Evolutionary conservation across 768 basidiomycete species (phyloP), one percentile per base, ranked within the genome.

Genomic region (Leccinellum luteum): DNA sequence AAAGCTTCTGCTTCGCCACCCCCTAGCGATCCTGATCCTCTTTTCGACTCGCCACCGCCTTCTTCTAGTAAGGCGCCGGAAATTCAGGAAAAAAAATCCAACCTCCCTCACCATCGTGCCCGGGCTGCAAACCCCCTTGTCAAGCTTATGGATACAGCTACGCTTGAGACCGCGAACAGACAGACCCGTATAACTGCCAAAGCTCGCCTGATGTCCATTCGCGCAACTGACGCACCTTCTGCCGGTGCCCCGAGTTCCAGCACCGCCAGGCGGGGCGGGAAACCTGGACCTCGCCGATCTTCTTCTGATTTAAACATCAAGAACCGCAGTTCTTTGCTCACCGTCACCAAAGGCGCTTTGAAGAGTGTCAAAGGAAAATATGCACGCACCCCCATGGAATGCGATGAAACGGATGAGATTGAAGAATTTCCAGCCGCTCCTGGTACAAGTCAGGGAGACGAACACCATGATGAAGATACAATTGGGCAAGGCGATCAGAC

Each of bases 71-170:
- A 55, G 47, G 30, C 32, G 6, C 44, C 48, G 4, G 62, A 63
- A 57, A 30, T 3, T 48, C 58, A 59, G 19, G 41, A 19, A 15
- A 53, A 21, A 15, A 60, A 51, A 1, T 8, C 57, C 3, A 27
- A 23, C 5, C 47, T 72, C 5, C 75, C 75, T 23, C 60, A 60
- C 6, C 85, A 85, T 66, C 80, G 80, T 54, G 72, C 68, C 1
- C 79, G 83, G 45, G 73, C 70, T 14, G 75, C 76, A 17, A 83
- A 85, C 25, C 84, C 87, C 15, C 74, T 76, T 4, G 78, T 87
- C 19, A 82, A 82, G 62, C 67, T 82, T 58, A 69, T 78, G 4
- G 82, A 86, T 52, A 44, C 66, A 28, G 69, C 76, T 6, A 55
- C 54, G 1, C 56, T 66, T 13, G 60, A 75, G 19, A 47, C 51